phyloP scores from a whole-genome alignment of 495 filamentous ascomycete genomes.

The Hapsidospora chrysogenum region DNA sequence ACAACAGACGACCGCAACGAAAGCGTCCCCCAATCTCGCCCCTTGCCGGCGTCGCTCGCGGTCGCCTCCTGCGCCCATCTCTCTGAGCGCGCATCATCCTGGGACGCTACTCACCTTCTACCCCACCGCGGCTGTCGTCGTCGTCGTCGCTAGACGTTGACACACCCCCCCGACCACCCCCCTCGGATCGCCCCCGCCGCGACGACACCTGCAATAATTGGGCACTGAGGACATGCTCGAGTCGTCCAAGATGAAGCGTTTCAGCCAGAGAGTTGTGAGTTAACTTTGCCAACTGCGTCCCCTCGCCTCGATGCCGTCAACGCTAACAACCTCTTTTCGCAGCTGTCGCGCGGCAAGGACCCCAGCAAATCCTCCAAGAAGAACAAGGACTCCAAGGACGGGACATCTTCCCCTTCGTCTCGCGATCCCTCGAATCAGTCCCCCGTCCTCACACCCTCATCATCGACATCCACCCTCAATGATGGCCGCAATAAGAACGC shows the following conservation, averaged over 20 bases:
- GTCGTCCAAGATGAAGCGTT: slow-evolving; percentile 77
- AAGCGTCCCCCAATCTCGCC: too few species aligned
- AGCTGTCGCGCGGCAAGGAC: slow-evolving; percentile 93
- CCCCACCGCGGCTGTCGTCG: too few species aligned
- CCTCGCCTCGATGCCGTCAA: background rate
- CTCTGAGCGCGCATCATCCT: too few species aligned
- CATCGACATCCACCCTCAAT: slow-evolving; percentile 74
- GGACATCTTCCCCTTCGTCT: slow-evolving; percentile 60
- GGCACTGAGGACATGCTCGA: slow-evolving; percentile 21
- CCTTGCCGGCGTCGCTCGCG: too few species aligned
- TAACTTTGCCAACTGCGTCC: slow-evolving; percentile 8
- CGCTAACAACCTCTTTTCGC: slow-evolving; percentile 19
- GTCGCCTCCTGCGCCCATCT: too few species aligned
- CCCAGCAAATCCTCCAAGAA: slow-evolving; percentile 84
- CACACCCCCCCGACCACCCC: too few species aligned
- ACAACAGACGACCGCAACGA: too few species aligned
- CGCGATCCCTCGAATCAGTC: slow-evolving; percentile 36
- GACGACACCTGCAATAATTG: too few species aligned
- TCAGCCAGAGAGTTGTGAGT: slow-evolving; percentile 95
- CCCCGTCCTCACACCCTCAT: slow-evolving; percentile 52
- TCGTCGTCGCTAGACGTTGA: too few species aligned
- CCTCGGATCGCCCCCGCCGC: too few species aligned
- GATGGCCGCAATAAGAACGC: slow-evolving; percentile 73
- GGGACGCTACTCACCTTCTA: too few species aligned
- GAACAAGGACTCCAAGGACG: slow-evolving; percentile 71